A percentile compares a stretch with the other conserved stretches of the same genome.
phyloP scores from a whole-genome alignment of 495 filamentous ascomycete genomes.

The Podospora appendiculata region DNA sequence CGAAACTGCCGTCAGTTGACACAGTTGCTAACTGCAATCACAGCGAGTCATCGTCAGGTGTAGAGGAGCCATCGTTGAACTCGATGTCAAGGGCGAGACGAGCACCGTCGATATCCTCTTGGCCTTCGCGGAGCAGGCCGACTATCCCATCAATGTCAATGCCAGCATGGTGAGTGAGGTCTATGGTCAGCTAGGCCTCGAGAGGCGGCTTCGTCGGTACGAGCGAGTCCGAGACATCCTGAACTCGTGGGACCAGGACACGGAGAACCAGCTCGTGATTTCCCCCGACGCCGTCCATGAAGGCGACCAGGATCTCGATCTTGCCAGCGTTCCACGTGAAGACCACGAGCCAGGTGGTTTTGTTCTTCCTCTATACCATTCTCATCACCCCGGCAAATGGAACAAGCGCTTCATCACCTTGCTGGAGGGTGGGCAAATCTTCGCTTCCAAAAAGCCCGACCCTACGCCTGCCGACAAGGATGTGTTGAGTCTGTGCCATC shows the following conservation, averaged over 20 bases:
- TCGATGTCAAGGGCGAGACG: constrained; percentile 66
- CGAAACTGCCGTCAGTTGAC: not conserved
- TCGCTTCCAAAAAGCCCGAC: constrained; percentile 61
- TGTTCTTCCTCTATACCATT: constrained; percentile 69
- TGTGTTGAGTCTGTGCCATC: constrained; percentile 62
- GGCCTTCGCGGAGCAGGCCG: constrained; percentile 31
- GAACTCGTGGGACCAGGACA: constrained; percentile 84
- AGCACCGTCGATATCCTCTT: constrained; percentile 64
- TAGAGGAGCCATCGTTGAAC: constrained; percentile 48
- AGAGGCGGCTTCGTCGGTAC: constrained; percentile 77
- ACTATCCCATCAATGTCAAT: constrained; percentile 43
- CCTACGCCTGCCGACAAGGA: constrained; percentile 51
- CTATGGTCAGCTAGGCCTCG: constrained; percentile 67
- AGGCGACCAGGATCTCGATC: constrained; percentile 33
- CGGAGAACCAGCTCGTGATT: constrained; percentile 61
- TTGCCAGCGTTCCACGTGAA: constrained; percentile 46
- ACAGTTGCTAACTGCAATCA: not conserved
- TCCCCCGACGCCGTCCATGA: constrained; percentile 21
- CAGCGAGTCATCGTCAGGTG: constrained; percentile 61
- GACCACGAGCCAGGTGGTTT: constrained; percentile 48
- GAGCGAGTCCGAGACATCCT: constrained; percentile 82
- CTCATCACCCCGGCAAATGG: constrained; percentile 74
- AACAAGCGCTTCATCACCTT: constrained; percentile 76
- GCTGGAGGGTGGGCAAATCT: constrained; percentile 65
- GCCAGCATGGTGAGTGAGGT: constrained; percentile 66